Conservation (phyloP, 352 stramenopile species). For the Thalassiosira exigua region DNA sequence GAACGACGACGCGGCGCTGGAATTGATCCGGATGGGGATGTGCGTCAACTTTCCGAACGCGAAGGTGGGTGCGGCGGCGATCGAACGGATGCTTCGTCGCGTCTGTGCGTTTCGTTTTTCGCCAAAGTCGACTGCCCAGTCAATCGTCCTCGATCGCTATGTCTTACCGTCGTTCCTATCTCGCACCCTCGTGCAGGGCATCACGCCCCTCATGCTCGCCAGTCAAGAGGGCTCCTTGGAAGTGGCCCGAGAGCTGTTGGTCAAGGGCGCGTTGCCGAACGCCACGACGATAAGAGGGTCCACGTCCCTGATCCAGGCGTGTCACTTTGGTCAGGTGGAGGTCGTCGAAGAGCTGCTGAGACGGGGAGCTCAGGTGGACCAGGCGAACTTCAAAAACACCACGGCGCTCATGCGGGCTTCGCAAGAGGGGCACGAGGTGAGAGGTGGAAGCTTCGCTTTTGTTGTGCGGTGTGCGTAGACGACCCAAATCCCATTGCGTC, state of each 20-base stretch:
- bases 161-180: too few species aligned
- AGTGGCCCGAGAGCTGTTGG: conserved; percentile 58
- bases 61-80: too few species aligned
- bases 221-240: conserved; percentile 64
- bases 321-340: conserved; percentile 79
- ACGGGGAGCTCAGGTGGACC: conserved; percentile 67
- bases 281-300: conserved; percentile 69
- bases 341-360: conserved; percentile 76
- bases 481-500: too few species aligned
- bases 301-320: conserved; percentile 83
- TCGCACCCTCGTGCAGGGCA: too few species aligned
- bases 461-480: too few species aligned
- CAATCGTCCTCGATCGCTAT: too few species aligned
- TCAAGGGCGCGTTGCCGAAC: conserved; percentile 53
- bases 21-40: conserved; percentile 46
- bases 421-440: conserved; percentile 81
- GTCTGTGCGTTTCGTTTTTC: too few species aligned
- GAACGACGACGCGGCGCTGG: conserved; percentile 36
- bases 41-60: conserved; percentile 50
- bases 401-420: conserved; percentile 84
- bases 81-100: too few species aligned
- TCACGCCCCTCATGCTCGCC: conserved; percentile 69
- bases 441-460: too few species aligned
- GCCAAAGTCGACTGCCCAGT: too few species aligned
- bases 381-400: conserved; percentile 83